Conservation (phyloP, 2,329 filamentous ascomycete genomes). For the Fusarium proliferatum region DNA sequence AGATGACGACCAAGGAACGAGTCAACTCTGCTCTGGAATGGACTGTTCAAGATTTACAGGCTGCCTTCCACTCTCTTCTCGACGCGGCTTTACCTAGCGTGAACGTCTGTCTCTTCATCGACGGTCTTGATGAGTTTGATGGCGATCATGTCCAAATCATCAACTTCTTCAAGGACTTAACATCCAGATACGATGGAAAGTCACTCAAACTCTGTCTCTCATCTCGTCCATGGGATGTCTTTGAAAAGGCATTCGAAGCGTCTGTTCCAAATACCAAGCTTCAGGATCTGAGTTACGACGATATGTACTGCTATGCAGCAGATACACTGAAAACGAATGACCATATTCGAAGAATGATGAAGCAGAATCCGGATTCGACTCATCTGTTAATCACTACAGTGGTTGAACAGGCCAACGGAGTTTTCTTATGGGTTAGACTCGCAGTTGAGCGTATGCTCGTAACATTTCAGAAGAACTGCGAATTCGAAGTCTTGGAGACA, state of each 20-base stretch:
- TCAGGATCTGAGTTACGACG: constrained; percentile 12
- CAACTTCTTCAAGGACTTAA: constrained; percentile 37
- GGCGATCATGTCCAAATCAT: constrained; percentile 46
- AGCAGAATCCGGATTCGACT: background rate
- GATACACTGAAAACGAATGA: background rate
- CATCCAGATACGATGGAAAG: background rate
- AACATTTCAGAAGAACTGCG: background rate
- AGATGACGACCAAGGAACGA: constrained; percentile 11
- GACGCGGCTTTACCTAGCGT: background rate
- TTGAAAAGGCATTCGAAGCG: constrained; percentile 1
- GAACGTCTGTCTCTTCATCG: constrained; percentile 46
- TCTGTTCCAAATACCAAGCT: constrained; percentile 12
- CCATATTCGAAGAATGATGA: background rate
- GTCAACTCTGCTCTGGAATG: constrained; percentile 10
- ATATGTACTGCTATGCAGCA: constrained; percentile 10
- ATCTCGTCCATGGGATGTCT: constrained; percentile 9
- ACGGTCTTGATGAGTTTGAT: constrained; percentile 51
- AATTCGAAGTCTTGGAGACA: background rate
- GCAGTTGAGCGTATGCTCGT: constrained; percentile 12
- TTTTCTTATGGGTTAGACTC: constrained; percentile 20
- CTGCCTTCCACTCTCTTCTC: constrained; percentile 1
- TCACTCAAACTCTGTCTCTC: constrained; percentile 16
- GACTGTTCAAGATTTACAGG: background rate
- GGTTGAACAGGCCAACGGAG: constrained; percentile 3
- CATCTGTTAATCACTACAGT: background rate